Evolutionary conservation across 805 yeast genomes (phyloP).

Genomic region (Priceomyces castillae): DNA sequence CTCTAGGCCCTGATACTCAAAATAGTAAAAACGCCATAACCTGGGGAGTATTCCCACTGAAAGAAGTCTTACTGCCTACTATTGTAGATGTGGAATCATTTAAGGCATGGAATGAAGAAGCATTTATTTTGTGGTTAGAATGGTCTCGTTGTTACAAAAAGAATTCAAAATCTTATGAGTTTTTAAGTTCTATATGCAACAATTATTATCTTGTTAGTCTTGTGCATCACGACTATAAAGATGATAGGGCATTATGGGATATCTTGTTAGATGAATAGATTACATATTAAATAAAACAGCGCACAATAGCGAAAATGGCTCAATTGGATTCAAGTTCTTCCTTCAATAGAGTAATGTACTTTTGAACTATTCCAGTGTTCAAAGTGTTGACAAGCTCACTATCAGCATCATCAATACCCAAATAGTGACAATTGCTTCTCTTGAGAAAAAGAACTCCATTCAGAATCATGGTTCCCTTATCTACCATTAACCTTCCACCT

Average conservation of each 20-base stretch:
- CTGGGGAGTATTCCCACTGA: conserved; percentile 95
- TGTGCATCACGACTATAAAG: conserved; percentile 78
- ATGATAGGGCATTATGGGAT: conserved; percentile 77
- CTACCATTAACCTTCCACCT: conserved; percentile 59
- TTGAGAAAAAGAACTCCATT: conserved; percentile 46
- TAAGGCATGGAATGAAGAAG: conserved; percentile 95
- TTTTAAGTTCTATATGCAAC: conserved; percentile 60
- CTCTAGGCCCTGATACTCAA: conserved; percentile 28
- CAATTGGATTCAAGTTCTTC: conserved; percentile 16
- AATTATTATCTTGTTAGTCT: conserved; percentile 77
- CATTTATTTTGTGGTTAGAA: conserved; percentile 84
- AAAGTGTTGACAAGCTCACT: conserved; percentile 23
- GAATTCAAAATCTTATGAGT: conserved; percentile 51
- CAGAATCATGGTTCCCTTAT: conserved; percentile 44
- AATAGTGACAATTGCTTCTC: conserved; percentile 28
- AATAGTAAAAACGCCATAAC: conserved; percentile 77
- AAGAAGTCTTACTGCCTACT: conserved; percentile 88
- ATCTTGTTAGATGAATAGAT: conserved; percentile 37
- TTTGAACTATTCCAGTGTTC: conserved; percentile 33
- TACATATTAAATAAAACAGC: conserved; percentile 17
- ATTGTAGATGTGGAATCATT: conserved; percentile 90
- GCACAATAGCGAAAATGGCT: conserved; percentile 2
- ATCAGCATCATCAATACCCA: conserved; percentile 26
- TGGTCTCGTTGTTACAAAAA: conserved; percentile 82
- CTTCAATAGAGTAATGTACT: conserved; percentile 39